Percentiles rank a stretch among this genome's conserved stretches.
Conservation (phyloP, 1,284 basidiomycete species). For the Phlebopus sp. region DNA sequence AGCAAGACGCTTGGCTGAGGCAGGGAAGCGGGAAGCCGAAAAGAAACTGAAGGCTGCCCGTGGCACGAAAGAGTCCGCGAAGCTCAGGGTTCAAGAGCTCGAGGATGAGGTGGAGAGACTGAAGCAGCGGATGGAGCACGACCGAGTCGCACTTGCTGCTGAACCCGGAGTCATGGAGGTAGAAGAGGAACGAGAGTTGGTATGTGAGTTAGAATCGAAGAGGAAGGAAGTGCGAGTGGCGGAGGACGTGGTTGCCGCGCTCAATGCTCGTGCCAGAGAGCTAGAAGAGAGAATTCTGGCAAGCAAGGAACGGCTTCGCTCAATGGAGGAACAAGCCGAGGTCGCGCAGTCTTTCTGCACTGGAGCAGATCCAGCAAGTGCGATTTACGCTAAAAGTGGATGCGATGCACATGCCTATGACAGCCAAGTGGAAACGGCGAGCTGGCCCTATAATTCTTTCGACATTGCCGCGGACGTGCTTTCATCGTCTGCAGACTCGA, state of each 20-base stretch:
- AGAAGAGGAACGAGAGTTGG: constrained; percentile 47
- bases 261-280: constrained; percentile 55
- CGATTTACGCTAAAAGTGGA: constrained; percentile 8
- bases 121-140: constrained; percentile 49
- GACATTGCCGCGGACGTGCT: constrained; percentile 20
- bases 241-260: constrained; percentile 60
- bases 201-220: constrained; percentile 55
- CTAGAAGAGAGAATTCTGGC: constrained; percentile 55
- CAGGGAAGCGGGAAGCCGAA: constrained; percentile 79
- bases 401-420: constrained; percentile 8
- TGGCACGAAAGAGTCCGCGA: constrained; percentile 61
- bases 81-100: constrained; percentile 62
- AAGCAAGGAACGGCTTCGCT: constrained; percentile 52
- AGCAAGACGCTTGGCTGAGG: constrained; percentile 79
- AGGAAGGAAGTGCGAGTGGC: constrained; percentile 66
- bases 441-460: constrained; percentile 33
- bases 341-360: constrained; percentile 34
- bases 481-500: constrained; percentile 15
- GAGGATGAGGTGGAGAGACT: constrained; percentile 67
- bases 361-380: constrained; percentile 22
- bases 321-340: constrained; percentile 51
- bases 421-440: constrained; percentile 14
- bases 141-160: constrained; percentile 50
- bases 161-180: constrained; percentile 41
- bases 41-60: constrained; percentile 78